Evolutionary conservation across 768 basidiomycete species (phyloP), one percentile per base, ranked within the genome.

Genomic region (Lactarius pseudohatsudake): DNA sequence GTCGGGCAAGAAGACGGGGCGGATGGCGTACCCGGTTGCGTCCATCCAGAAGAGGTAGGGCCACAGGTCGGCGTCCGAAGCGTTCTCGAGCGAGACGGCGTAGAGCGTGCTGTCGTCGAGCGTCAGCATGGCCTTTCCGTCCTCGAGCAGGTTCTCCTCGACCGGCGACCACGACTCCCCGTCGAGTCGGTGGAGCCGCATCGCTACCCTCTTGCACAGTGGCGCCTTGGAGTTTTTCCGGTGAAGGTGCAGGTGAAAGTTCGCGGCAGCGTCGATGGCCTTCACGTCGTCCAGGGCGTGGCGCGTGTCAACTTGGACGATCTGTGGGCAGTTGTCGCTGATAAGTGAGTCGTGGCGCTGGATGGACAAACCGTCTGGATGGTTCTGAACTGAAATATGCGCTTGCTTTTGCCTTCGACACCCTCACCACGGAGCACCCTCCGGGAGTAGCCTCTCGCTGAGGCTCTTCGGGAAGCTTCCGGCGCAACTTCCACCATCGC

Each of bases 41-140:
- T 87, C 85, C 83, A 88, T 84, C 72, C 84, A 86, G 1, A 81
- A 80, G 40, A 88, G 78, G 72, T 85, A 86, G 38, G 86, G 85
- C 86, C 86, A 88, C 34, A 88, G 79, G 72, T 85, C 82, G 64
- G 74, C 69, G 68, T 81, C 78, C 1, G 86, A 80, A 43, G 76
- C 73, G 68, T 87, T 87, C 66, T 77, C 80, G 28, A 88, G 72
- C 41, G 81, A 75, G 57, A 86, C 75, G 43, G 77, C 75, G 66
- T 85, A 87, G 22, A 83, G 77, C 55, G 80, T 74, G 36, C 75
- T 75, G 66, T 76, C 73, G 59, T 81, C 76, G 70, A 80, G 72
- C 18, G 76, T 73, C 47, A 88, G 78, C 32, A 78, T 77, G n/a
- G 82, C 84, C 56, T 79, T 79, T 38, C 82, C 83, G 61, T 83